Base-by-base conservation (phyloP, 768 basidiomycete species). In the Chalciporus piperatus region DNA sequence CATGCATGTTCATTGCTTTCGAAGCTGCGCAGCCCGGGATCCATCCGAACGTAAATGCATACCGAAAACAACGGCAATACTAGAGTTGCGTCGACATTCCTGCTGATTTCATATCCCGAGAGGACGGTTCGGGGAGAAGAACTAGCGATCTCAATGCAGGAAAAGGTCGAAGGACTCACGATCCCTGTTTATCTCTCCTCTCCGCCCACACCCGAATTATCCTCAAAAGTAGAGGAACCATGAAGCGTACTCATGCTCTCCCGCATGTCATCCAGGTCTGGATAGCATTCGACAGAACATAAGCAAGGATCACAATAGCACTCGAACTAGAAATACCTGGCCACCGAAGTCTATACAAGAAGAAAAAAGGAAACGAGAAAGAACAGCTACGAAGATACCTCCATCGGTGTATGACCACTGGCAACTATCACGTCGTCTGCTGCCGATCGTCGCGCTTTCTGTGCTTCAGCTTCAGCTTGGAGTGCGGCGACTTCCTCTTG, bases 401-500 rank as follows among this genome's bases (percentile, higher is more conserved):
- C 67, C 67, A 69, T 71, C 3, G 65, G 63, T 5, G 62, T 59
- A 37, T 62, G 60, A 3, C 67, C 66, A 19, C 63, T 68, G 11
- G 64, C 66, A 6, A 69, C 64, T 23, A 68, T 52, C 25, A 67
- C 62, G 6, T 66, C 65, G 23, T 63, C 63, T 6, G 61, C 64
- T 1, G 66, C 66, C 2, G 55, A 58, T 41, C 64, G 61, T 23
- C 65, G 66, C 25, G 73, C 71, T 50, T 59, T 68, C 40, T 80
- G 74, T 50, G 76, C 75, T 0, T 72, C 79, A 22, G 78, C 74
- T 52, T 73, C 78, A 9, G 73, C 64, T 55, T 81, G 73, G 20
- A 89, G 68, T 4, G 69, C 69, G 40, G 80, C 80, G 33, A 89
- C 74, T 52, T 89, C 87, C 19, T 72, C 72, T 50, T 76, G 73